phyloP scores from a whole-genome alignment of 1,284 basidiomycete species.

The Cutaneotrichosporon mucoides region DNA sequence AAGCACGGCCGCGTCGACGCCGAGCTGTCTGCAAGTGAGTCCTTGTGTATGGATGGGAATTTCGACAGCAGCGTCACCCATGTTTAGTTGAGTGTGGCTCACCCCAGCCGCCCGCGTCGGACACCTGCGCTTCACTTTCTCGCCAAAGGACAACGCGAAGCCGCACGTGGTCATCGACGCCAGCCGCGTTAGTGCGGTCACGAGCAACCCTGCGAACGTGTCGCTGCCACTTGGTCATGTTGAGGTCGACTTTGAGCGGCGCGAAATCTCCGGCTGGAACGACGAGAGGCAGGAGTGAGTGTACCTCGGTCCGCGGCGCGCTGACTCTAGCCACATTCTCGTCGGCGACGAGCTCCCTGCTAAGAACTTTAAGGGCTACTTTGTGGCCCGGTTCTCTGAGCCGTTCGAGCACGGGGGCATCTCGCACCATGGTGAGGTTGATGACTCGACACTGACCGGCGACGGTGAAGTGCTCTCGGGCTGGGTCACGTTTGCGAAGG shows the following conservation, averaged over 20 bases:
- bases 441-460: slow-evolving; percentile 16
- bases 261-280: slow-evolving; percentile 66
- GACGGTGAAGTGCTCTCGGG: slow-evolving; percentile 54
- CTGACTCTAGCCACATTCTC: slow-evolving; percentile 35
- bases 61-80: not conserved
- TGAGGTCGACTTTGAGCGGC: slow-evolving; percentile 51
- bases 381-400: slow-evolving; percentile 66
- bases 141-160: slow-evolving; percentile 33
- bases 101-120: slow-evolving; percentile 67
- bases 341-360: slow-evolving; percentile 51
- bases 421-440: not conserved
- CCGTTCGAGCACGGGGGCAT: slow-evolving; percentile 48
- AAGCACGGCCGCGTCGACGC: slow-evolving; percentile 56
- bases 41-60: not conserved
- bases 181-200: slow-evolving; percentile 60
- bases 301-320: slow-evolving; percentile 48
- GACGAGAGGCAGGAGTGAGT: slow-evolving; percentile 71
- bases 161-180: slow-evolving; percentile 70
- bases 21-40: slow-evolving; percentile 68
- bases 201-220: slow-evolving; percentile 54
- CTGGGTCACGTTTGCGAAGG: slow-evolving; percentile 56
- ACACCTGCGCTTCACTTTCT: slow-evolving; percentile 69
- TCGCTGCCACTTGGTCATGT: slow-evolving; percentile 62
- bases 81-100: too few species aligned
- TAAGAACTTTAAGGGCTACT: slow-evolving; percentile 61